Evolutionary conservation across 345 rosid species (phyloP).

Genomic region (Euphorbia tirucalli): DNA sequence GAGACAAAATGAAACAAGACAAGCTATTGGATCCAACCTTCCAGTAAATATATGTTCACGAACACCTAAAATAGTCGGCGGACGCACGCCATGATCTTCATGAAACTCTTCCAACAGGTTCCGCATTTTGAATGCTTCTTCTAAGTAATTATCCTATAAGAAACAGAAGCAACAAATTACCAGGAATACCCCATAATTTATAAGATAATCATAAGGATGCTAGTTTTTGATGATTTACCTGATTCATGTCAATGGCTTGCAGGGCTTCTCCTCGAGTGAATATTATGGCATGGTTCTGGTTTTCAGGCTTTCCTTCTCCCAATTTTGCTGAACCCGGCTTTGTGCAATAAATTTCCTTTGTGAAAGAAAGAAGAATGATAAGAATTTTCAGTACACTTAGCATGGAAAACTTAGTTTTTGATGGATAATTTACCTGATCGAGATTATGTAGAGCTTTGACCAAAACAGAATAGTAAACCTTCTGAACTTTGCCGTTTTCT

Average conservation of each 20-base stretch:
- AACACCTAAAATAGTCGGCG: constrained; percentile 90
- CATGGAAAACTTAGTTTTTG: not conserved
- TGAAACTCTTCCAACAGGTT: constrained; percentile 94
- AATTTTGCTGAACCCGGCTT: constrained; percentile 86
- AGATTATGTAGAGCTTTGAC: constrained; percentile 84
- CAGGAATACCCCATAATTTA: not conserved
- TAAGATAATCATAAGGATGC: not conserved
- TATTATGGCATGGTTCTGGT: constrained; percentile 89
- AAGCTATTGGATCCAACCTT: constrained; percentile 44
- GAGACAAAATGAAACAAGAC: not conserved
- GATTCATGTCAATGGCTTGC: constrained; percentile 97
- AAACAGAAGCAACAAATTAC: constrained; percentile 17
- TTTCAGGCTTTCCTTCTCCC: constrained; percentile 98
- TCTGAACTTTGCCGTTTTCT: constrained; percentile 63
- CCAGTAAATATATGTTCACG: constrained; percentile 98
- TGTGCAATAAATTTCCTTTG: constrained; percentile 88
- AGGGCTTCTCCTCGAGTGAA: constrained; percentile 98
- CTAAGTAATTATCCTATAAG: constrained; percentile 89
- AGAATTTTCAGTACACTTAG: constrained; percentile 20
- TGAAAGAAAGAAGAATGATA: constrained; percentile 12
- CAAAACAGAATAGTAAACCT: constrained; percentile 86
- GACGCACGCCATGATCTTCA: constrained; percentile 89
- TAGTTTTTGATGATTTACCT: constrained; percentile 39
- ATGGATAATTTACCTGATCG: constrained; percentile 70
- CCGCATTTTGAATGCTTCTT: constrained; percentile 96